Base-by-base conservation (phyloP, 345 rosid species). In the Gossypium stocksii region DNA sequence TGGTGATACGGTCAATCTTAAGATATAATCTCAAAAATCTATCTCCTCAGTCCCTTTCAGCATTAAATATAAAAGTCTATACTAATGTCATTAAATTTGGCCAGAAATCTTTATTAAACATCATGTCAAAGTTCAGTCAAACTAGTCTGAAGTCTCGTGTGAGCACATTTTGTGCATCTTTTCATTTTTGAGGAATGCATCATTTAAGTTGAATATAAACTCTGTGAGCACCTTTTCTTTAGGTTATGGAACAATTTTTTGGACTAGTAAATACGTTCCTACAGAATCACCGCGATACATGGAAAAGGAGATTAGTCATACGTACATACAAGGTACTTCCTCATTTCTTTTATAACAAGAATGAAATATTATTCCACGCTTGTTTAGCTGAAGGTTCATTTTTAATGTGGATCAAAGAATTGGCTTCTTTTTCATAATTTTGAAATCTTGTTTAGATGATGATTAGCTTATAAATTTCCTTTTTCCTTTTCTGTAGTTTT, bases 231-330 rank as follows among this genome's bases (percentile, higher is more conserved):
- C 22, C 17, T 27, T 74, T 77, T 34, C 1, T 87, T 81, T 90
- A 94, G 98, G 98, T 94, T 43, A 94, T 94, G 98, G 98, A 94
- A 80, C 98, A 94, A 81, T 91, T 89, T 86, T 94, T 94, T 78
- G 92, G 93, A 74, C 86, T 94, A 51, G 97, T 94, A 72, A 94
- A 94, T 80, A 94, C 95, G 27, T 94, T 94, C 79, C 82, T 94
- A 71, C 92, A 49, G 45, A 94, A 87, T 84, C 90, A 91, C 70
- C 88, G 89, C 58, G 97, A 91, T 82, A 91, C 98, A 27, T 81
- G 95, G 91, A 94, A 86, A 82, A 92, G 98, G 83, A 88, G 93
- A 82, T 85, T 94, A 79, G 86, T 87, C 68, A 89, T 94, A 46
- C 93, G 97, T 52, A 94, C 95, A 53, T 94, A 94, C 82, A 94